Evolutionary conservation across 257 asterid species (phyloP), one percentile per base, ranked within the genome.

Genomic region (Gentiana dahurica): DNA sequence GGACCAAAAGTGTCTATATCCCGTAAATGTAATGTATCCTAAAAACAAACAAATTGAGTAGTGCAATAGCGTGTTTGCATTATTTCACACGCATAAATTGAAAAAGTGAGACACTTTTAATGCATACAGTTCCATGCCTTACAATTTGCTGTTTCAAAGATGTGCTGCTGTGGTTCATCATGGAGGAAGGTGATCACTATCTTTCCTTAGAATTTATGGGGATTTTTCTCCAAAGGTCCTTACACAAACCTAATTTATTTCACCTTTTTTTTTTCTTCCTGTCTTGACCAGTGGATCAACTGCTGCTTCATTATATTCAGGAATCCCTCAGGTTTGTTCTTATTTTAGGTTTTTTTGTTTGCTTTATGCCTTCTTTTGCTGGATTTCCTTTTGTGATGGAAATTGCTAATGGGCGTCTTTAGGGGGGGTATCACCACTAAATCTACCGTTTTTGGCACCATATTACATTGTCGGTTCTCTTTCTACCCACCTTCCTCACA

Each of bases 101-200:
- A 41, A 41, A 41, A 41, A 41, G 46, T 41, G 46, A 41, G 12
- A 6, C 46, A 53, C 39, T 51, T 62, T 54, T 38, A 24, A n/a
- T 71, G 56, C 59, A 58, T 51, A 54, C 59, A 91, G 98, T 51
- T 70, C 79, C 53, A 53, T 91, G 38, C 90, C 96, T 62, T 91
- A 85, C 83, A 75, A 64, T 70, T 79, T 94, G 95, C 77, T 91
- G 60, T 87, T 91, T 74, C 94, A 92, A 49, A 75, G 81, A 71
- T 91, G 98, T 71, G 74, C 84, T 61, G 95, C 94, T 74, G 95
- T 75, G 59, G 71, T 87, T 64, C 98, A 91, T 77, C 96, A 91
- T 45, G 96, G 98, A 36, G 98, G 98, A 74, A 87, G 98, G 96
- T 87, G 60, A 37, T 65, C 24, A 24, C 38, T 54, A 67, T 78